These are phyloP conservation scores for Avena sativa DNA, from an alignment of 176 grass and related monocot genomes.

Conservation along the genomic window DNA sequence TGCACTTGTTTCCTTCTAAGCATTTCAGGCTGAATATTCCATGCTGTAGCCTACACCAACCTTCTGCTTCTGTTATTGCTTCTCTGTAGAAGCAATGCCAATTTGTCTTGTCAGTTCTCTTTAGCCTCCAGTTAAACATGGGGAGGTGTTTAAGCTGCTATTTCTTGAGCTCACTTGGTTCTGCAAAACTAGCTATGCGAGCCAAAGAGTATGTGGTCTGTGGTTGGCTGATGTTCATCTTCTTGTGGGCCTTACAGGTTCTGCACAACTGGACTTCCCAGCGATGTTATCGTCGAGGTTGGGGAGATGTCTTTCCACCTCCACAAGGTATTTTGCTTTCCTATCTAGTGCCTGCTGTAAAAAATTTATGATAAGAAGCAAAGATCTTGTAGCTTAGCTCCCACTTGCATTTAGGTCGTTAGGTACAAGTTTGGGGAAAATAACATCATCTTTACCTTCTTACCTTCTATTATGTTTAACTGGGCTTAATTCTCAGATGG, in stretches of 20 bases:
- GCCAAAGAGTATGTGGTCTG: not conserved
- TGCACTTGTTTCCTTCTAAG: not conserved
- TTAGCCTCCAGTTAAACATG: not conserved
- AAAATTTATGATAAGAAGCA: not conserved
- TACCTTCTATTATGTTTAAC: not conserved
- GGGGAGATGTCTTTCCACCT: slow-evolving; percentile 82
- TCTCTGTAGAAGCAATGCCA: not conserved
- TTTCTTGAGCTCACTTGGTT: not conserved
- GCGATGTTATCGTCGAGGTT: slow-evolving; percentile 72
- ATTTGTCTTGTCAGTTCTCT: not conserved
- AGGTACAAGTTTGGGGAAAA: not conserved
- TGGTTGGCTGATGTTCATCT: not conserved
- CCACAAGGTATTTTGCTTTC: slow-evolving; percentile 61
- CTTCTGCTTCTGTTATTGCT: slow-evolving; percentile 11
- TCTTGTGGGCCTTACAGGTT: slow-evolving; percentile 55
- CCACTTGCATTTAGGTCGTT: not conserved
- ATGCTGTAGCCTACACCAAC: not conserved
- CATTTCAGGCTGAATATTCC: not conserved
- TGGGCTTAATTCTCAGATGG: not conserved
- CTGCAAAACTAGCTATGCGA: not conserved
- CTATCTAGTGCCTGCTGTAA: not conserved
- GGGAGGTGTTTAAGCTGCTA: not conserved
- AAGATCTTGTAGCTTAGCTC: not conserved
- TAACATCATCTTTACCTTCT: not conserved
- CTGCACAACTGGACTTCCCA: slow-evolving; percentile 73